Percentiles rank a stretch among this genome's conserved stretches.
Evolutionary conservation across 768 basidiomycete genomes (phyloP).

Genomic region (Tulasnella sp.): DNA sequence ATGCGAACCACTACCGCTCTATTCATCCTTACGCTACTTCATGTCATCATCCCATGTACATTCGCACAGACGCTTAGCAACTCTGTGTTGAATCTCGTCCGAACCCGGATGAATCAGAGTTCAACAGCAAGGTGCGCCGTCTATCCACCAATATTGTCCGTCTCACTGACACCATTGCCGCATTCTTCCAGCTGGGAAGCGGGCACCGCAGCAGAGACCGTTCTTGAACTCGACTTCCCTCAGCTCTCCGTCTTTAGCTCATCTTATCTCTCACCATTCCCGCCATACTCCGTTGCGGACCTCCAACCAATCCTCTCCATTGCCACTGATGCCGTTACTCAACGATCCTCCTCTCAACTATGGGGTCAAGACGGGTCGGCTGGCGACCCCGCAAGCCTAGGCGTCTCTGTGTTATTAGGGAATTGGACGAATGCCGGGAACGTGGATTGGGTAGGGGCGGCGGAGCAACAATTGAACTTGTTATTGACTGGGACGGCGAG

Average conservation of each 20-base stretch:
- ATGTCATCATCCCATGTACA: not conserved
- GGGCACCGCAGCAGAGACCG: conserved; percentile 22
- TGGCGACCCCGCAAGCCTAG: conserved; percentile 22
- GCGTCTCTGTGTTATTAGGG: conserved; percentile 17
- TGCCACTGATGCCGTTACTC: conserved; percentile 13
- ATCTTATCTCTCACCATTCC: not conserved
- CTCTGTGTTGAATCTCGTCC: not conserved
- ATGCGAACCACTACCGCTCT: too few relatives aligned
- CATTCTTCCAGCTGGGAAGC: conserved; percentile 22
- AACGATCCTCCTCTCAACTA: conserved; percentile 16
- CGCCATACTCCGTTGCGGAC: conserved; percentile 11
- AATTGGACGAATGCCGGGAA: conserved; percentile 15
- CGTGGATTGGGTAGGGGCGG: conserved; percentile 18
- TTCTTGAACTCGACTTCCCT: conserved; percentile 25
- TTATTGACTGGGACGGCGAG: conserved; percentile 21
- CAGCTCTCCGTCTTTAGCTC: conserved; percentile 23
- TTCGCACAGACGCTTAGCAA: not conserved
- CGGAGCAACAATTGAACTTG: conserved; percentile 22
- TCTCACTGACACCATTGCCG: not conserved
- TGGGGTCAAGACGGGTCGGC: conserved; percentile 22
- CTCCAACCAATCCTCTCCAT: conserved; percentile 19
- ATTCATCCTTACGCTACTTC: too few relatives aligned
- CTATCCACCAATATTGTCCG: not conserved
- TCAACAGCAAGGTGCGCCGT: not conserved
- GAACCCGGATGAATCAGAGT: conserved; percentile 2